A percentile compares a stretch with the other conserved stretches of the same genome.
Evolutionary conservation across 2,329 filamentous ascomycete genomes (phyloP).

Genomic region (Colletotrichum kahawae): DNA sequence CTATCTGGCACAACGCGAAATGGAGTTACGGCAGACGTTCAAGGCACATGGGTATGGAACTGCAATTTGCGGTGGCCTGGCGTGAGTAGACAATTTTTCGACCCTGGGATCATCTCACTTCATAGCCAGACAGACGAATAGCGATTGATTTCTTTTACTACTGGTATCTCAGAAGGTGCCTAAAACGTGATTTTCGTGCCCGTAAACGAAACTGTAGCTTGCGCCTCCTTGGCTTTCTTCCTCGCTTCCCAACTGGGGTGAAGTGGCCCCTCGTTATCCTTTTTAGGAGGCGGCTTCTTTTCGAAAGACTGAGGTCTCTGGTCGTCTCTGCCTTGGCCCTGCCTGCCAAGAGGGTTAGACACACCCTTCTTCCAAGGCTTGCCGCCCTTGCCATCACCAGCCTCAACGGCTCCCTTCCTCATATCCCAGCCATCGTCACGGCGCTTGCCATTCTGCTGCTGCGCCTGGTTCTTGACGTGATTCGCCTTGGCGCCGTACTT

Average conservation of each 20-base stretch:
- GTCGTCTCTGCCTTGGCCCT: slow-evolving; percentile 20
- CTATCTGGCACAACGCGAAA: background rate
- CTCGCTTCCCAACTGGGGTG: slow-evolving; percentile 71
- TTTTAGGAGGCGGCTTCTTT: slow-evolving; percentile 38
- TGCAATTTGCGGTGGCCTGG: background rate
- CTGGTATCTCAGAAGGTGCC: background rate
- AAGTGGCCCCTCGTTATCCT: slow-evolving; percentile 57
- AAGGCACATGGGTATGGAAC: background rate
- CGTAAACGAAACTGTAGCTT: slow-evolving; percentile 56
- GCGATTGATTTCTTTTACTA: background rate
- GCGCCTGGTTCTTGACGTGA: slow-evolving; percentile 55
- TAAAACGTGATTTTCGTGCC: slow-evolving; percentile 56
- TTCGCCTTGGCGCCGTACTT: slow-evolving; percentile 77
- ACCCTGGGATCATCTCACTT: background rate
- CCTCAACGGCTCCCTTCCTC: slow-evolving; percentile 58
- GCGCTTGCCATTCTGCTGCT: slow-evolving; percentile 33
- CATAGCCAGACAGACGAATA: background rate
- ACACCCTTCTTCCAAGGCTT: slow-evolving; percentile 62
- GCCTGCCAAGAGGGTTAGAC: slow-evolving; percentile 36
- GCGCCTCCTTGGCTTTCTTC: slow-evolving; percentile 64
- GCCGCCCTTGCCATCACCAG: slow-evolving; percentile 49
- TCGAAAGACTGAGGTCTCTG: slow-evolving; percentile 33
- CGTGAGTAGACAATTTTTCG: background rate
- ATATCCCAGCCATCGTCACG: slow-evolving; percentile 63
- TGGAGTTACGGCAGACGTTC: background rate